These are phyloP conservation scores for Serendipita sp. DNA, from an alignment of 768 basidiomycete species.

Conservation along the genomic window DNA sequence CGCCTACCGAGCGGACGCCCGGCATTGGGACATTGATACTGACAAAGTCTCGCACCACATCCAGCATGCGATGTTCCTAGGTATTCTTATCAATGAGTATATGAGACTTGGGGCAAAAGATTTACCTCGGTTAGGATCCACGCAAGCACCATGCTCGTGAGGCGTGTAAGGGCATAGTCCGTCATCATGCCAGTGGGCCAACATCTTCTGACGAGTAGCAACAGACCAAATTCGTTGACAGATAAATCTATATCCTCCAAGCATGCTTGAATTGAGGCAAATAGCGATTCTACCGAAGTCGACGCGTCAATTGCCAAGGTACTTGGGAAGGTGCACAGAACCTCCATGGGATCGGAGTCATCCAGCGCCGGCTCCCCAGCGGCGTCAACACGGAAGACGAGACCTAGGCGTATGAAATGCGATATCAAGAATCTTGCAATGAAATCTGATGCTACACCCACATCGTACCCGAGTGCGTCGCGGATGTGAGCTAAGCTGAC, in stretches of 20 bases:
- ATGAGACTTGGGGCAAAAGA: slow-evolving; percentile 5
- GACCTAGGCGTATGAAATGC: slow-evolving; percentile 46
- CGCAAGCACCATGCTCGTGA: slow-evolving; percentile 38
- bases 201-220: slow-evolving; percentile 50
- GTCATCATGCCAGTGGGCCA: slow-evolving; percentile 65
- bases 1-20: slow-evolving; percentile 37
- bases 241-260: slow-evolving; percentile 56
- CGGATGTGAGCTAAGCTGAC: slow-evolving; percentile 44
- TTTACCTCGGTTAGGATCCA: slow-evolving; percentile 67
- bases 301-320: slow-evolving; percentile 60
- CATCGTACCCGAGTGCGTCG: slow-evolving; percentile 41
- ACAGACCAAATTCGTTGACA: slow-evolving; percentile 56
- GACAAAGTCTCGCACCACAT: slow-evolving; percentile 52
- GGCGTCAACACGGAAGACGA: slow-evolving; percentile 37
- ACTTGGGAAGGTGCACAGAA: slow-evolving; percentile 45
- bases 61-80: slow-evolving; percentile 52
- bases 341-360: slow-evolving; percentile 22
- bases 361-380: background rate
- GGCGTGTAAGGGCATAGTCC: slow-evolving; percentile 48
- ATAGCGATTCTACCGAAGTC: slow-evolving; percentile 53
- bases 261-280: slow-evolving; percentile 55
- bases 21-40: slow-evolving; percentile 43
- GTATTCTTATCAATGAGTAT: background rate
- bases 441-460: slow-evolving; percentile 39
- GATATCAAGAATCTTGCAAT: slow-evolving; percentile 38